Base-by-base conservation (phyloP, 192 early-diverging fungal species). In the Podila clonocystis region DNA sequence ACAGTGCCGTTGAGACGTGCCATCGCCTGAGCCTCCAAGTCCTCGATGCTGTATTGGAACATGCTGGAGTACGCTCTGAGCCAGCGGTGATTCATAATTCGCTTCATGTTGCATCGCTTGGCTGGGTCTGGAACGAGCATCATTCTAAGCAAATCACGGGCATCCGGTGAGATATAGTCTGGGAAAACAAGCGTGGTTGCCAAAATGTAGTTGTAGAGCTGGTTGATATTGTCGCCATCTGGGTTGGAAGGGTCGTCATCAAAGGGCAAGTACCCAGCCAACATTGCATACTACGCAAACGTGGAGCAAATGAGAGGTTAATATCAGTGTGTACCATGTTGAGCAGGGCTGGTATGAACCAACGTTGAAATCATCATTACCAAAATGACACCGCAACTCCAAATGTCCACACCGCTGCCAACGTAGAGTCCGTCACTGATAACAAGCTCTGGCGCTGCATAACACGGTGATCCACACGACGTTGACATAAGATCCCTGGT, bases 371-470 rank as follows among this genome's bases (percentile, higher is more conserved):
- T 31, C 19, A 34, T 65, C 22, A 9, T 63, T 72, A 72, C 76
- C 65, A 99, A 72, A 55, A 99, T 99, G 24, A 99, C 98, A 59
- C 98, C 98, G 72, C 97, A 98, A 60, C 93, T 95, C 98, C 98
- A 99, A 65, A 98, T 97, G 83, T 99, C 98, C 2, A 97, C 97
- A 12, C 94, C 94, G 13, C 95, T 94, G 28, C 97, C 98, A 2
- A 97, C 96, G 78, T 99, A 99, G 13, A 94, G 89, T 34, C 96
- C 96, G 70, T 99, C 97, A 57, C 91, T 95, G 36, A 99, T 92
- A 24, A 99, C 98, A 28, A 99, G 89, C 82, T 99, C 98, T 2
- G 98, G 98, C 9, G 98, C 98, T 1, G 98, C 98, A 82, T 99
- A 99, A 84, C 97, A 98, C 17, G 98, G 98, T 63, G 95, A 97